Conservation (phyloP, 225 moss, liverwort and hornwort species). For the Pleurozium schreberi region DNA sequence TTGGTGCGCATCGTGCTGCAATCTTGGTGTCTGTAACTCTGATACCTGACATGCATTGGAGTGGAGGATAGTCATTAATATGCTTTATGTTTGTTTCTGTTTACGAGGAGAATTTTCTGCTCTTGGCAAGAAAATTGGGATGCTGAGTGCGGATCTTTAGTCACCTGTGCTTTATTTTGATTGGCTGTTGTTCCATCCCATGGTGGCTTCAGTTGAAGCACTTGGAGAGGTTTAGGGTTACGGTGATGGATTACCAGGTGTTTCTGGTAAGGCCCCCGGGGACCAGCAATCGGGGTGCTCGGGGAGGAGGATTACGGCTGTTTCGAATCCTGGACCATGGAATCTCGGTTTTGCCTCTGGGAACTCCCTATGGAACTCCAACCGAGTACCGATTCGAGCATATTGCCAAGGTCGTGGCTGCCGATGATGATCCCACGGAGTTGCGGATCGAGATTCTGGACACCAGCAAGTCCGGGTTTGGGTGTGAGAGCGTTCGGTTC, state of each 20-base stretch:
- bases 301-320: slow-evolving; percentile 22
- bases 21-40: neutral
- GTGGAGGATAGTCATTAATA: neutral
- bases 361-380: slow-evolving; percentile 9
- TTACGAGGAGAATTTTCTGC: neutral
- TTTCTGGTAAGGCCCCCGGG: slow-evolving; percentile 42
- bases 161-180: neutral
- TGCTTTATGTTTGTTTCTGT: neutral
- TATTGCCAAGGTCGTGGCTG: slow-evolving; percentile 26
- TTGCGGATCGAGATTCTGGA: slow-evolving; percentile 39
- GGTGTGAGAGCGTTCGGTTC: slow-evolving; percentile 31
- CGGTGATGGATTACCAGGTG: slow-evolving; percentile 43
- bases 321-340: slow-evolving; percentile 50
- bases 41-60: neutral
- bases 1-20: neutral
- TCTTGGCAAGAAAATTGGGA: neutral
- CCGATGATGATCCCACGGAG: slow-evolving; percentile 40
- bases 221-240: slow-evolving; percentile 13
- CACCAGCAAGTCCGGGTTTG: slow-evolving; percentile 31
- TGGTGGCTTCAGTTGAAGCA: neutral
- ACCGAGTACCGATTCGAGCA: slow-evolving; percentile 47
- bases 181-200: neutral
- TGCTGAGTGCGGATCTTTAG: neutral
- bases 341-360: slow-evolving; percentile 30
- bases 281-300: slow-evolving; percentile 2